phyloP scores from a whole-genome alignment of 805 yeast species.

The Grigorovia jiainica region DNA sequence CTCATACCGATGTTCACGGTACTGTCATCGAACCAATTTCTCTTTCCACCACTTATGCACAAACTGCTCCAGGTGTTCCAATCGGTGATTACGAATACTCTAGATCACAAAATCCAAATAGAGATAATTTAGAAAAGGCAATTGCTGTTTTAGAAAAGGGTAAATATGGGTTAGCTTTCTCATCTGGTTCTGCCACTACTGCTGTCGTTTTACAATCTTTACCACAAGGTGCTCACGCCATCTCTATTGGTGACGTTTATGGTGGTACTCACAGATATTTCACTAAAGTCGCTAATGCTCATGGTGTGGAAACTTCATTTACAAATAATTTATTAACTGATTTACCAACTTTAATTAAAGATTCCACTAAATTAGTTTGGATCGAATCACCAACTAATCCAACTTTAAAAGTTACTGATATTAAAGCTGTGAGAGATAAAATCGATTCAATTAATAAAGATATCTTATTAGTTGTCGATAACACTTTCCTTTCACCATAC shows the following conservation, averaged over 20 bases:
- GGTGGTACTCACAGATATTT: conserved; percentile 90
- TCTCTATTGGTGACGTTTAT: conserved; percentile 77
- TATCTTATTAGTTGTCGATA: conserved; percentile 67
- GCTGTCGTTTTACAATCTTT: conserved; percentile 67
- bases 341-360: conserved; percentile 43
- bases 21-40: conserved; percentile 83
- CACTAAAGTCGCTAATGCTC: conserved; percentile 74
- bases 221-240: conserved; percentile 61
- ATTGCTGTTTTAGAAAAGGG: conserved; percentile 74
- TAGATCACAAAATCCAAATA: conserved; percentile 78
- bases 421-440: conserved; percentile 47
- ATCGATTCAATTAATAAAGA: conserved; percentile 42
- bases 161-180: conserved; percentile 63
- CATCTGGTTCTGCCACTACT: conserved; percentile 83
- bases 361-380: conserved; percentile 72
- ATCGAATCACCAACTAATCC: conserved; percentile 87
- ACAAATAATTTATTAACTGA: conserved; percentile 56
- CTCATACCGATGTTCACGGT: conserved; percentile 66
- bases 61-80: conserved; percentile 66
- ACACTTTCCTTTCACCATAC: conserved; percentile 83
- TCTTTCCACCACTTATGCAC: conserved; percentile 78
- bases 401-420: conserved; percentile 71
- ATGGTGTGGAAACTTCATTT: conserved; percentile 63
- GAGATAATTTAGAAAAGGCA: conserved; percentile 70
- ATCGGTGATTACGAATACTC: conserved; percentile 76